Evolutionary conservation across 1,139 yeast genomes (phyloP).

Genomic region (Saccharomyces hybrid): DNA sequence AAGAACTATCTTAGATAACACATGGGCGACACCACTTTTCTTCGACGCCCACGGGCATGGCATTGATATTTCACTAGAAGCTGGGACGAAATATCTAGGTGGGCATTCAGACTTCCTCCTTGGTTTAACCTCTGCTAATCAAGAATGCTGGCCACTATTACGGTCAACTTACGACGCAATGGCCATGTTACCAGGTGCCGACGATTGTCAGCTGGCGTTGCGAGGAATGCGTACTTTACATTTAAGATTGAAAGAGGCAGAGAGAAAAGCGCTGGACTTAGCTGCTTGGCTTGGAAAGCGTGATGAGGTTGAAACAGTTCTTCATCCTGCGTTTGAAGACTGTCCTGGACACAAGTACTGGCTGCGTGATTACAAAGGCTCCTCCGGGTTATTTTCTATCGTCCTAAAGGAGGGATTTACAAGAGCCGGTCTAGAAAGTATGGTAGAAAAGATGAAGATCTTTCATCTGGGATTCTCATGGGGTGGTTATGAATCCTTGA

Average conservation of each 20-base stretch:
- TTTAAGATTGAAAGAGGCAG: conserved; percentile 8
- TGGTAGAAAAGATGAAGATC: conserved; percentile 8
- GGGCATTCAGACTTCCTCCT: conserved; percentile 12
- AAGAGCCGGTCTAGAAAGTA: conserved; percentile 5
- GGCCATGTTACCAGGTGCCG: conserved; percentile 10
- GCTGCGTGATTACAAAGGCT: conserved; percentile 9
- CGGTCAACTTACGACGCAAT: conserved; percentile 7
- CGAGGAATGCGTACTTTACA: conserved; percentile 9
- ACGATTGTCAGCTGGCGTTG: conserved; percentile 9
- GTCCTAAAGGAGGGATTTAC: conserved; percentile 6
- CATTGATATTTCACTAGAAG: conserved; percentile 10
- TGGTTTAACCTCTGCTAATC: conserved; percentile 9
- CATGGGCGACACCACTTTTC: conserved; percentile 13
- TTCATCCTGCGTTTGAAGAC: conserved; percentile 10
- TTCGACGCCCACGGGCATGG: conserved; percentile 10
- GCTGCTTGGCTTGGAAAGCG: conserved; percentile 8
- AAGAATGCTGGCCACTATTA: conserved; percentile 7
- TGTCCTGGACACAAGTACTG: conserved; percentile 11
- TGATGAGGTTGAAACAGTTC: conserved; percentile 9
- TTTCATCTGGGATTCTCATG: conserved; percentile 10
- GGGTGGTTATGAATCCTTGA: conserved; percentile 12
- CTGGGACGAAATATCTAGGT: conserved; percentile 12
- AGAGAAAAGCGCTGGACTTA: conserved; percentile 7
- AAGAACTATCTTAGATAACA: conserved; percentile 9
- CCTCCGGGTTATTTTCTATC: conserved; percentile 9